These are phyloP conservation scores for Plasmodium berghei DNA, from an alignment of 169 alveolate genomes.

Conservation along the genomic window DNA sequence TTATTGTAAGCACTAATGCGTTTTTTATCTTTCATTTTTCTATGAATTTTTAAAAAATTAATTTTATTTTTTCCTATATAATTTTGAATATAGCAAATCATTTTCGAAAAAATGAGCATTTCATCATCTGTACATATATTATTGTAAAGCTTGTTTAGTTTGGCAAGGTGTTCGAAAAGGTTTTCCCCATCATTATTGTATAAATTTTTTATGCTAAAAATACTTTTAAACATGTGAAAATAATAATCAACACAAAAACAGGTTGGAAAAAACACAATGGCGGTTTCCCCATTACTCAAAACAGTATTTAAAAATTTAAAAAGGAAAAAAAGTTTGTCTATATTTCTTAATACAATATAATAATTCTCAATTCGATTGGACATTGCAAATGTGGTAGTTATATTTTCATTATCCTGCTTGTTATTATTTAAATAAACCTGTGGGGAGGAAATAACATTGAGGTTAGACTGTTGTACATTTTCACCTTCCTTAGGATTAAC, in stretches of 20 bases:
- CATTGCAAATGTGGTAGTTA: conserved; percentile 16
- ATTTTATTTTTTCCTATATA: conserved; percentile 62
- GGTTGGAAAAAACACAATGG: conserved; percentile 42
- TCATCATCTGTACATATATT: conserved; percentile 21
- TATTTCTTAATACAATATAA: conserved; percentile 40
- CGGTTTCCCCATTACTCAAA: conserved; percentile 29
- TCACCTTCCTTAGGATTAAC: neutral
- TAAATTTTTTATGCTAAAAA: conserved; percentile 10
- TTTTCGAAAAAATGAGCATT: conserved; percentile 10
- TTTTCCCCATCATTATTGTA: conserved; percentile 2
- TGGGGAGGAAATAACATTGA: neutral
- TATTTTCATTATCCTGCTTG: neutral
- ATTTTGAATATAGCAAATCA: conserved; percentile 47
- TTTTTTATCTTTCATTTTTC: conserved; percentile 75
- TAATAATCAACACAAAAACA: conserved; percentile 58
- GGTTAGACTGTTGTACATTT: neutral
- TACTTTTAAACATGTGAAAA: conserved; percentile 46
- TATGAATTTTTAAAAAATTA: conserved; percentile 58
- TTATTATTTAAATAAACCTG: neutral
- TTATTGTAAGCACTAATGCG: conserved; percentile 42
- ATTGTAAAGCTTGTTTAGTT: conserved; percentile 13
- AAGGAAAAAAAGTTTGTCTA: conserved; percentile 49
- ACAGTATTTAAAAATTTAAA: conserved; percentile 59
- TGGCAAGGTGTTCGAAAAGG: neutral
- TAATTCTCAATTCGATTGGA: conserved; percentile 49